phyloP scores from a whole-genome alignment of 768 basidiomycete genomes.

The Lanmaoa pseudosensibilis region DNA sequence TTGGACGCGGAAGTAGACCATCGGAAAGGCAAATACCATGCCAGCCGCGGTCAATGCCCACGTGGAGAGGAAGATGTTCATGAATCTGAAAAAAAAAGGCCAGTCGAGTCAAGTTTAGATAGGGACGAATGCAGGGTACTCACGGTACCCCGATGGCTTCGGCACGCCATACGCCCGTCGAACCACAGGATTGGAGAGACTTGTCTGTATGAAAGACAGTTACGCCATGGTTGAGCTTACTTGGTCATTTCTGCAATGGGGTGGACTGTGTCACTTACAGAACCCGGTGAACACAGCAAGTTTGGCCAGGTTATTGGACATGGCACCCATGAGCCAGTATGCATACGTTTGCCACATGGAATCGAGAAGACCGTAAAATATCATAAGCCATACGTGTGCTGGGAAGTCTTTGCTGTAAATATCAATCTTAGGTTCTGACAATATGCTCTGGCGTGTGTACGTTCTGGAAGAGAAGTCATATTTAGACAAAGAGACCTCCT shows the following conservation, averaged over 20 bases:
- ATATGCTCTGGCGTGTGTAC: too few relatives aligned
- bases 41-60: conserved; percentile 74
- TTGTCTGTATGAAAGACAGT: too few relatives aligned
- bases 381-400: conserved; percentile 55
- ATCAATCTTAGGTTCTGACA: too few relatives aligned
- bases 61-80: conserved; percentile 72
- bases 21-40: conserved; percentile 64
- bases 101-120: too few relatives aligned
- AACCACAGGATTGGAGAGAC: too few relatives aligned
- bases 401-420: conserved; percentile 41
- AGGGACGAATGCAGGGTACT: too few relatives aligned
- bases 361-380: conserved; percentile 70
- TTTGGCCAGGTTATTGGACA: conserved; percentile 78
- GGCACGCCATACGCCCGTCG: conserved; percentile 69
- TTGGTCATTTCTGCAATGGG: too few relatives aligned
- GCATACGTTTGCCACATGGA: conserved; percentile 80
- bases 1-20: conserved; percentile 67
- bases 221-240: too few relatives aligned
- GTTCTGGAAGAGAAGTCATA: too few relatives aligned
- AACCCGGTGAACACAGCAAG: conserved; percentile 78
- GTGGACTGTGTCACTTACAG: conserved; percentile 54
- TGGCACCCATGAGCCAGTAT: conserved; percentile 80
- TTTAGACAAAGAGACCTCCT: too few relatives aligned
- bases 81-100: conserved; percentile 38
- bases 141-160: conserved; percentile 67